Percentiles rank a stretch among this genome's conserved stretches.
Conservation (phyloP, 768 basidiomycete species). For the Sporobolomyces phaffii region DNA sequence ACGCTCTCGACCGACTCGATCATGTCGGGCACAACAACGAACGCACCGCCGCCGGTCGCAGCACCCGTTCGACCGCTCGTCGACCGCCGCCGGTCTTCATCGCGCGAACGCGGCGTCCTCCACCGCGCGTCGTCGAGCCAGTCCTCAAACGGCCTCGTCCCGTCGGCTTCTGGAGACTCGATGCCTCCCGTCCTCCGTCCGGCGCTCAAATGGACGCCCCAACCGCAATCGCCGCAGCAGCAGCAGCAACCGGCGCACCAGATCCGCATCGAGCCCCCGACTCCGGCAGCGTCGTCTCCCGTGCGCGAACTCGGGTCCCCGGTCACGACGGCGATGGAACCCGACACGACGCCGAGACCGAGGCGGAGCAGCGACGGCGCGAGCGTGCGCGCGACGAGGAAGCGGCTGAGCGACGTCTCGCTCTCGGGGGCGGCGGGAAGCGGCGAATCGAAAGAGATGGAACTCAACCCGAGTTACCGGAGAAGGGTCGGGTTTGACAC, state of each 20-base stretch:
- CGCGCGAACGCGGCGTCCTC: conserved; percentile 10
- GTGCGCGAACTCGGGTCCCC: not conserved
- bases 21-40: not conserved
- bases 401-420: not conserved
- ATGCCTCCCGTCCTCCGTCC: not conserved
- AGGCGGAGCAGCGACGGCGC: not conserved
- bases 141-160: not conserved
- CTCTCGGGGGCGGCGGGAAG: no score
- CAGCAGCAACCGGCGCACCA: not conserved
- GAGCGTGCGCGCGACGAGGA: not conserved
- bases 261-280: conserved; percentile 11
- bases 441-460: conserved; percentile 7
- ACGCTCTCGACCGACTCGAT: no score
- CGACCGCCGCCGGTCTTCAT: conserved; percentile 15
- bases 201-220: not conserved
- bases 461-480: conserved; percentile 25
- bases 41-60: conserved; percentile 1
- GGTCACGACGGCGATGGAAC: not conserved
- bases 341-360: not conserved
- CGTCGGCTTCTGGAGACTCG: not conserved
- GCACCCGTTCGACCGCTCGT: conserved; percentile 9
- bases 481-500: conserved; percentile 49
- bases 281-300: conserved; percentile 1
- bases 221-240: not conserved
- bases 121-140: conserved; percentile 1